A percentile compares a stretch with the other conserved stretches of the same genome.
These are phyloP conservation scores for Penicillium roqueforti DNA, from an alignment of 495 filamentous ascomycete genomes.

Conservation along the genomic window DNA sequence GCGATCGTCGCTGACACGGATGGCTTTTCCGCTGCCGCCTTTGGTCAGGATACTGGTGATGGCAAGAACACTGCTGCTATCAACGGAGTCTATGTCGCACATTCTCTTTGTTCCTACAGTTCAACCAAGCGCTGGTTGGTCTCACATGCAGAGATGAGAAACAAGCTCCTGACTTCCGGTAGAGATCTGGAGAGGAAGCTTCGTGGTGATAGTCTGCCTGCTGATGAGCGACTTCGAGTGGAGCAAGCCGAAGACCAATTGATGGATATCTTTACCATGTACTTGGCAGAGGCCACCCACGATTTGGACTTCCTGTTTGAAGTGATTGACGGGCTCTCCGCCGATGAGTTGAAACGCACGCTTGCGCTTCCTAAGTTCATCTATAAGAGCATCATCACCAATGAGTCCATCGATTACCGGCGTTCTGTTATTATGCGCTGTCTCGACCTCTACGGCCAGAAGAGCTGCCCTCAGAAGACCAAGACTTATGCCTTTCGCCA, in stretches of 20 bases:
- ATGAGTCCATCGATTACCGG: conserved; percentile 84
- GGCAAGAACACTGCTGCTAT: conserved; percentile 70
- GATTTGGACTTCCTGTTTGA: conserved; percentile 89
- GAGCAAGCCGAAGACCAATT: conserved; percentile 86
- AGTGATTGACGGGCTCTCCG: conserved; percentile 78
- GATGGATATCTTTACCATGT: conserved; percentile 78
- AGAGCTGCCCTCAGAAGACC: conserved; percentile 72
- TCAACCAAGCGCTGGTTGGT: conserved; percentile 68
- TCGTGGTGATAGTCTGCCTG: conserved; percentile 61
- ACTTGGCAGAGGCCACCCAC: conserved; percentile 65
- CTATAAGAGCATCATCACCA: conserved; percentile 78
- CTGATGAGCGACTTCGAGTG: conserved; percentile 73
- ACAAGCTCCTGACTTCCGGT: conserved; percentile 62
- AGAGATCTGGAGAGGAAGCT: conserved; percentile 71
- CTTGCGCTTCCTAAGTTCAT: conserved; percentile 76
- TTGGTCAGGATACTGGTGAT: conserved; percentile 53
- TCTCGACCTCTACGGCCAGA: conserved; percentile 80
- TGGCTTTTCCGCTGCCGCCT: conserved; percentile 59
- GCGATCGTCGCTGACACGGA: conserved; percentile 71
- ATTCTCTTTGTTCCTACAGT: conserved; percentile 58
- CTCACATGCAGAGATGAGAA: conserved; percentile 65
- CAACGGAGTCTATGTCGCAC: conserved; percentile 80
- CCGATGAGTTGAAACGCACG: conserved; percentile 72
- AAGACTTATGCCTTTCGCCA: conserved; percentile 92
- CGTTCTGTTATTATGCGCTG: conserved; percentile 78